Base-by-base conservation (phyloP, 768 basidiomycete genomes). In the Sarcomyxa edulis region DNA sequence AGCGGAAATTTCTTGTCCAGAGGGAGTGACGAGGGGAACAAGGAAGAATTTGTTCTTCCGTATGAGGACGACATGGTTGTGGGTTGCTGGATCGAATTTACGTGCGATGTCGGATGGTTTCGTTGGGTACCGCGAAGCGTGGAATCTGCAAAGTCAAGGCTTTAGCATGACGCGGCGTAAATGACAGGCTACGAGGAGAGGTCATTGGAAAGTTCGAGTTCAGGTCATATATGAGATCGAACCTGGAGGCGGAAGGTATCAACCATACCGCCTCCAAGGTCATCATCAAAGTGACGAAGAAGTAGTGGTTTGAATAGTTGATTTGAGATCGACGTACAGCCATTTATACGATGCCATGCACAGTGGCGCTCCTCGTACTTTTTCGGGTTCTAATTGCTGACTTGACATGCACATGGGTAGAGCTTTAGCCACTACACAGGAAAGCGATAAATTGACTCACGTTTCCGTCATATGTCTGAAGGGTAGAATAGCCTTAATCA, bases 301-400 rank as follows among this genome's bases (percentile, higher is more conserved):
- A n/a, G n/a, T n/a, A n/a, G n/a, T n/a, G n/a, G n/a, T 33, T 33
- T 22, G 14, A 25, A 20, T 19, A n/a, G n/a, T n/a, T 15, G 21
- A 3, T 14, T 14, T 25, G 28, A 30, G 31, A 16, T 19, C 14
- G 12, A 62, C 81, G 61, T 49, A 84, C 71, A 98, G 71, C 84
- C 92, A 95, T 58, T 92, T 83, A 74, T 95, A 96, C n/a, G 90
- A 90, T 1, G 68, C 69, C 90, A 95, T 96, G 61, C 85, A 84
- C 6, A 98, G 68, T 2, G 96, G 92, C 11, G 66, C 66, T 16
- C 76, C 81, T 40, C 76, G 74, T 16, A 84, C 74, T 59, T 78
- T 92, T 52, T 99, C 95, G 1, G 95, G 94, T 58, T 91, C 90
- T 16, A 98, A 73, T 32, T 72, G 67, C 43, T 83, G 74, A 46